phyloP scores from a whole-genome alignment of 116 monocot genomes.

The Dioscorea cayenensis region DNA sequence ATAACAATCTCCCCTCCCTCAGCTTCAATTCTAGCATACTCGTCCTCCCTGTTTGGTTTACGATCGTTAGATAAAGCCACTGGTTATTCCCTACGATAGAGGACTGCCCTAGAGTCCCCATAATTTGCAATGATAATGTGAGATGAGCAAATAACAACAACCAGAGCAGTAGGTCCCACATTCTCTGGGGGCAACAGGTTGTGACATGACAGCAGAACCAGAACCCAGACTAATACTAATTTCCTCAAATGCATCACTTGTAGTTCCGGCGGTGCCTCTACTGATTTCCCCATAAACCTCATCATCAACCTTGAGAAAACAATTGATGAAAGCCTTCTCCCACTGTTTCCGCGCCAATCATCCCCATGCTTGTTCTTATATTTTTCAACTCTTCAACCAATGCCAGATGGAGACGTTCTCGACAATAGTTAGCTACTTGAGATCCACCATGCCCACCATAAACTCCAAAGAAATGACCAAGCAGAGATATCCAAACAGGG shows the following conservation, averaged over 20 bases:
- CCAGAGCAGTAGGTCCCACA: slow-evolving; percentile 70
- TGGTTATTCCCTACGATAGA: slow-evolving; percentile 52
- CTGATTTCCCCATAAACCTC: slow-evolving; percentile 48
- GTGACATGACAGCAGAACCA: background rate
- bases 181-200: slow-evolving; percentile 57
- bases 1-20: slow-evolving; percentile 56
- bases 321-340: slow-evolving; percentile 47
- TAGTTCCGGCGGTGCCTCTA: slow-evolving; percentile 1
- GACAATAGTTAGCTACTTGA: slow-evolving; percentile 85
- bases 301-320: slow-evolving; percentile 56
- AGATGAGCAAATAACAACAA: slow-evolving; percentile 50
- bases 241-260: slow-evolving; percentile 1
- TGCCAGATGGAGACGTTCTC: slow-evolving; percentile 37
- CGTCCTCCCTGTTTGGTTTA: slow-evolving; percentile 75
- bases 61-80: slow-evolving; percentile 60
- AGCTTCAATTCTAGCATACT: slow-evolving; percentile 66
- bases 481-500: slow-evolving; percentile 31
- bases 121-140: slow-evolving; percentile 69
- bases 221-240: background rate
- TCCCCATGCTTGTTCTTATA: slow-evolving; percentile 1
- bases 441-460: slow-evolving; percentile 96
- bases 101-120: slow-evolving; percentile 73
- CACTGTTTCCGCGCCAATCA: slow-evolving; percentile 51
- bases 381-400: slow-evolving; percentile 34
- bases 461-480: slow-evolving; percentile 86